These are phyloP conservation scores for Epichloe brachyelytri DNA, from an alignment of 2,329 filamentous ascomycete genomes.

Conservation along the genomic window DNA sequence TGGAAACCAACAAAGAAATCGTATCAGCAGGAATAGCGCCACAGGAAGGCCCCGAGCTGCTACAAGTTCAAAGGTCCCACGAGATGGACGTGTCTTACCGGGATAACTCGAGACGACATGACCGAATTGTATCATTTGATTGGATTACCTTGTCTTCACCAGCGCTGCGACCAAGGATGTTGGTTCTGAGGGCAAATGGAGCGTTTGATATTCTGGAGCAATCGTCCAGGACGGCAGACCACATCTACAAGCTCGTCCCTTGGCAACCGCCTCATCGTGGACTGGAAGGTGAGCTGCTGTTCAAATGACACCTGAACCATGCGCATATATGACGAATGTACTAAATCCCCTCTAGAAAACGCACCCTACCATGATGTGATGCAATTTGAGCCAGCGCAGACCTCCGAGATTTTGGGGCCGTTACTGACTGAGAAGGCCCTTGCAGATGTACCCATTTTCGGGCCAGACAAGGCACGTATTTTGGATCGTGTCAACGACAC, in stretches of 20 bases:
- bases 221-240: constrained; percentile 43
- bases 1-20: constrained; percentile 45
- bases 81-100: constrained; percentile 49
- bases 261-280: constrained; percentile 48
- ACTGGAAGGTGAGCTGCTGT: constrained; percentile 31
- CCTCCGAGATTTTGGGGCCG: constrained; percentile 39
- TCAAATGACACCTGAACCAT: background rate
- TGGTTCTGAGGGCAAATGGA: constrained; percentile 48
- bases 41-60: constrained; percentile 41
- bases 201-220: constrained; percentile 49
- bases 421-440: constrained; percentile 40
- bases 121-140: constrained; percentile 55
- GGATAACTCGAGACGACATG: constrained; percentile 37
- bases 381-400: constrained; percentile 43
- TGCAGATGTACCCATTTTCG: constrained; percentile 43
- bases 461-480: constrained; percentile 33
- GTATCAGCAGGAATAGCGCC: constrained; percentile 23
- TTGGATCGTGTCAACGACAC: constrained; percentile 28
- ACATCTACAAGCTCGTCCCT: constrained; percentile 46
- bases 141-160: constrained; percentile 49
- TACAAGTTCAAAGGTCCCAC: constrained; percentile 46
- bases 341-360: constrained; percentile 26
- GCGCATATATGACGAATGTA: background rate
- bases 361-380: constrained; percentile 42
- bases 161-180: constrained; percentile 40